Base-by-base conservation (phyloP, 2,329 filamentous ascomycete genomes). In the Penicillium brasilianum region DNA sequence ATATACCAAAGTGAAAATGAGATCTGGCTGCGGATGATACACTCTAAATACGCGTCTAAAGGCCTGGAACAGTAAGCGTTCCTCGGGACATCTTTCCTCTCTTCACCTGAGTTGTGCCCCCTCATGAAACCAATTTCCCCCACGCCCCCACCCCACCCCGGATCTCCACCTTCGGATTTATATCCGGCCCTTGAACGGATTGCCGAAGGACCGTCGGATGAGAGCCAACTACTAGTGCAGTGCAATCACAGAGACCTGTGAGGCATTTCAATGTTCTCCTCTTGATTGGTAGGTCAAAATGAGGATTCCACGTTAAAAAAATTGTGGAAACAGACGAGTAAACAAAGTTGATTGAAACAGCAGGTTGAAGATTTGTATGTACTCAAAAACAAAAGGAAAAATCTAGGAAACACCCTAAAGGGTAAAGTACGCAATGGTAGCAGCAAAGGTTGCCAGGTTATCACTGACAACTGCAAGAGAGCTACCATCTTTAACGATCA, bases 401-500 rank as follows among this genome's bases (percentile, higher is more conserved):
- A 10, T 5, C 30, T n/a, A n/a, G 16, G 14, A 43, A 25, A 8
- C 11, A 43, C n/a, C 20, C 46, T 64, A 71, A 16, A 70, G 54
- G 49, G 70, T 74, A 46, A 80, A 82, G 55, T 80, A 70, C 14
- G 77, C 75, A 66, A 82, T 75, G 5, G 76, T 80, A 57, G 80
- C 76, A 20, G 77, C 72, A 62, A 74, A 85, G 0, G 78, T 78
- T 41, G 79, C 77, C 58, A 80, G 71, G 58, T 85, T 85, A 55
- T 84, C 82, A 32, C 69, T 71, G 58, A 78, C 81, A 18, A 70
- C 70, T 14, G 80, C 82, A 32, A 82, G 41, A 59, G 78, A 76
- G 43, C 69, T 72, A 0, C 78, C 80, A 69, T 84, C 77, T 53
- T 76, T 67, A 4, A 78, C 76, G 57, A 84, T 75, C 78, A 83